These are phyloP conservation scores for Salix exigua DNA, from an alignment of 345 rosid genomes.

Conservation along the genomic window DNA sequence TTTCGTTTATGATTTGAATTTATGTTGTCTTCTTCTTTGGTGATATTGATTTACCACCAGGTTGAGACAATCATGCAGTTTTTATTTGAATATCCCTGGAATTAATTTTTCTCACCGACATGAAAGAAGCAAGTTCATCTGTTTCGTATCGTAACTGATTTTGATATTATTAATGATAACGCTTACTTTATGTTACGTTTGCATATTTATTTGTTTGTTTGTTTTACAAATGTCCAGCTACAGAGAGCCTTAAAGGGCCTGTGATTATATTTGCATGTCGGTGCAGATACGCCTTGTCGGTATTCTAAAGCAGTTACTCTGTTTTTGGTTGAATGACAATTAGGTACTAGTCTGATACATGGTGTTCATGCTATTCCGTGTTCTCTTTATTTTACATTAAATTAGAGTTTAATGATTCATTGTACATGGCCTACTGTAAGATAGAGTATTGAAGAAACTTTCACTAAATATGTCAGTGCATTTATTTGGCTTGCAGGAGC, in stretches of 20 bases:
- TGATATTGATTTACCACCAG: neutral
- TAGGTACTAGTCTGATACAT: neutral
- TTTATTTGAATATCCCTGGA: neutral
- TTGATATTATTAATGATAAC: neutral
- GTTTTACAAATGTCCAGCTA: neutral
- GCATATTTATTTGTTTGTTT: neutral
- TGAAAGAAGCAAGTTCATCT: neutral
- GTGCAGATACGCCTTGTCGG: no score
- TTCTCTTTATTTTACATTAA: neutral
- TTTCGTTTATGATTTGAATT: neutral
- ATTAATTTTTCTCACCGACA: neutral
- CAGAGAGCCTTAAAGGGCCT: neutral
- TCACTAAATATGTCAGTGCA: neutral
- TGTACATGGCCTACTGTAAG: neutral
- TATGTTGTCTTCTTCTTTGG: neutral
- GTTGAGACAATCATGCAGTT: neutral
- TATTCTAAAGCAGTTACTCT: neutral
- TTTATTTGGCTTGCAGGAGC: slow-evolving; percentile 2
- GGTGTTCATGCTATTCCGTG: neutral
- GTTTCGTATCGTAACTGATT: neutral
- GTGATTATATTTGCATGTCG: neutral
- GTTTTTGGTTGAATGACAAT: neutral
- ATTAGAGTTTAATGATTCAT: slow-evolving; percentile 9
- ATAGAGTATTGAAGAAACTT: neutral
- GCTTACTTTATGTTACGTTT: neutral